Evolutionary conservation across 306 rosid species (phyloP).

Genomic region (Sechiopsis laciniata): DNA sequence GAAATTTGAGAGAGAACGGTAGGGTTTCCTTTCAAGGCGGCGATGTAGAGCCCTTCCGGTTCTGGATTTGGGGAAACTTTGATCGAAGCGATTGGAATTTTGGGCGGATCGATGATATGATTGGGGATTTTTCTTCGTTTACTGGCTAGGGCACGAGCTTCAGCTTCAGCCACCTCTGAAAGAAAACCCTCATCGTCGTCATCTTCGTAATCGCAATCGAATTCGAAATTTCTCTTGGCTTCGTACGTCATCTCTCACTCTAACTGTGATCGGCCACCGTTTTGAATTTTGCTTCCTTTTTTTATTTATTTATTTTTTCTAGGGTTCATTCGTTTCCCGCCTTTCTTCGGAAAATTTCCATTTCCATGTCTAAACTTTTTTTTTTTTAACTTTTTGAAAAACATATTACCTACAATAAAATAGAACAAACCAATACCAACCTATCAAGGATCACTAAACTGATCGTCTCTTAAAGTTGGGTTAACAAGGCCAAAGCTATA

Average conservation of each 20-base stretch:
- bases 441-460: too few species aligned
- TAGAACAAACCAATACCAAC: too few species aligned
- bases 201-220: slow-evolving; percentile 24
- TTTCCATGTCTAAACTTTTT: too few species aligned
- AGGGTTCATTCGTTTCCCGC: background rate
- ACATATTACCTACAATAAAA: too few species aligned
- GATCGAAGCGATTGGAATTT: background rate
- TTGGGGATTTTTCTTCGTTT: slow-evolving; percentile 37
- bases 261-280: background rate
- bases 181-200: slow-evolving; percentile 44
- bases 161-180: slow-evolving; percentile 35
- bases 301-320: too few species aligned
- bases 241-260: slow-evolving; percentile 26
- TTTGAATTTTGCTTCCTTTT: slow-evolving; percentile 3
- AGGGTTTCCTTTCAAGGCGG: slow-evolving; percentile 40
- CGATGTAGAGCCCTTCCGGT: slow-evolving; percentile 32
- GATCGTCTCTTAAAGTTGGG: too few species aligned
- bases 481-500: too few species aligned
- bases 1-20: background rate
- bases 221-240: background rate
- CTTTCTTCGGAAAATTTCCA: too few species aligned
- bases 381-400: too few species aligned
- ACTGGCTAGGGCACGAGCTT: slow-evolving; percentile 36
- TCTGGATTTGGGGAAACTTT: background rate
- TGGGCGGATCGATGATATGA: background rate